Evolutionary conservation across 176 grass and related monocot species (phyloP).

Genomic region (Oryza brachyantha): DNA sequence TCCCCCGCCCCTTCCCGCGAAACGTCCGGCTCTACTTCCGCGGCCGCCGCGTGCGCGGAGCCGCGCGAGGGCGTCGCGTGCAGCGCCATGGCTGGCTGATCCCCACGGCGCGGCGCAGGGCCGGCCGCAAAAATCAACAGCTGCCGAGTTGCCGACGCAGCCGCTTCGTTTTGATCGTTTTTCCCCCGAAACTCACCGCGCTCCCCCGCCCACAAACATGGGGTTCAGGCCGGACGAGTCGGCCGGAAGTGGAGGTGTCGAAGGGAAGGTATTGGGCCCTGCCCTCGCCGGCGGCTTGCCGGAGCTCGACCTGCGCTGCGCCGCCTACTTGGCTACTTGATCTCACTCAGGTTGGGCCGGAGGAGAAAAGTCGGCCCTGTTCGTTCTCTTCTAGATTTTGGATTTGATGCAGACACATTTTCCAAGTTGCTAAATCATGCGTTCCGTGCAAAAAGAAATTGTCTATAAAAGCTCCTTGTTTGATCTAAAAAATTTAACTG

Average conservation of each 20-base stretch:
- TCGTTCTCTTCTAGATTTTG: too few species aligned
- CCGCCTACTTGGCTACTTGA: background rate
- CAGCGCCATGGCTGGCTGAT: constrained; percentile 25
- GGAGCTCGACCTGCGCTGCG: background rate
- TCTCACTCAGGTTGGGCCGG: too few species aligned
- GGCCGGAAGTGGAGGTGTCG: background rate
- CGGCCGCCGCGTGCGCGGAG: background rate
- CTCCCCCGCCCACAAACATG: too few species aligned
- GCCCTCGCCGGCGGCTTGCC: background rate
- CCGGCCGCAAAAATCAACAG: background rate
- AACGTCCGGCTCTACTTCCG: background rate
- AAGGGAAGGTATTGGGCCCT: background rate
- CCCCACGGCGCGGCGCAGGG: background rate
- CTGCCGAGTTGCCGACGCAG: background rate
- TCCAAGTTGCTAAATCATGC: too few species aligned
- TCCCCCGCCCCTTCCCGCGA: background rate
- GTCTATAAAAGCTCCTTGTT: too few species aligned
- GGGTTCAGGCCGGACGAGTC: too few species aligned
- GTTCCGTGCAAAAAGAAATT: too few species aligned
- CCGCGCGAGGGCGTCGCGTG: background rate
- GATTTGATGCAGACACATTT: too few species aligned
- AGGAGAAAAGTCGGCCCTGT: too few species aligned
- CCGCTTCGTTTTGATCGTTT: background rate
- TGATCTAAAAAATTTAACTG: too few species aligned
- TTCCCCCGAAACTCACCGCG: background rate